Evolutionary conservation across 2,329 filamentous ascomycete species (phyloP).

Genomic region (Verticillium albo-atrum): DNA sequence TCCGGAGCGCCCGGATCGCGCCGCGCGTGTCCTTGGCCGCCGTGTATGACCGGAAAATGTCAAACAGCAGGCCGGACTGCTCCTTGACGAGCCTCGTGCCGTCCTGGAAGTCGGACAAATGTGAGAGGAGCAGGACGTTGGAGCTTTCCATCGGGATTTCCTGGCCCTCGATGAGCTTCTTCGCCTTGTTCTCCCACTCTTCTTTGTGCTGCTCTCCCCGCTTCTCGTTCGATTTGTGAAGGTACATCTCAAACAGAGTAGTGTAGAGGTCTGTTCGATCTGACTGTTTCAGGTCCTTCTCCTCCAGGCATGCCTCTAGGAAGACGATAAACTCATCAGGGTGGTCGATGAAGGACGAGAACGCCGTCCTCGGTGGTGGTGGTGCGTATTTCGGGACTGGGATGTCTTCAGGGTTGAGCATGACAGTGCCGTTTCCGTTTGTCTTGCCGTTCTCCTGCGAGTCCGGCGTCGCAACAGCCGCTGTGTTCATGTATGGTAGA

Average conservation of each 20-base stretch:
- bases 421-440: conserved; percentile 38
- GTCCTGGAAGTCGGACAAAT: conserved; percentile 83
- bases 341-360: conserved; percentile 95
- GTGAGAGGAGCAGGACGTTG: conserved; percentile 87
- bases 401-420: conserved; percentile 43
- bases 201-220: conserved; percentile 63
- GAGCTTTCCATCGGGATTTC: conserved; percentile 88
- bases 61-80: conserved; percentile 84
- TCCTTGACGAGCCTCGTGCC: conserved; percentile 92
- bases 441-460: neutral
- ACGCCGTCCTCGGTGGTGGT: conserved; percentile 82
- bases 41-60: conserved; percentile 96
- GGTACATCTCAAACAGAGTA: conserved; percentile 96
- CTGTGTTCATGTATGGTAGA: conserved; percentile 76
- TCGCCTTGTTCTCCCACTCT: conserved; percentile 88
- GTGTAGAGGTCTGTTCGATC: conserved; percentile 88
- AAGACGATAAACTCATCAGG: conserved; percentile 88
- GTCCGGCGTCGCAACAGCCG: conserved; percentile 43
- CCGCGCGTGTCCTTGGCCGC: conserved; percentile 86
- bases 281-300: conserved; percentile 63
- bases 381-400: conserved; percentile 61
- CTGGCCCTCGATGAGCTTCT: conserved; percentile 77
- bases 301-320: conserved; percentile 78
- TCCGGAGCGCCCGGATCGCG: conserved; percentile 82
- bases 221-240: conserved; percentile 78